Evolutionary conservation across 2,329 filamentous ascomycete genomes (phyloP), one percentile per base, ranked within the genome.

Genomic region (Ceratocystiopsis brevicomis): DNA sequence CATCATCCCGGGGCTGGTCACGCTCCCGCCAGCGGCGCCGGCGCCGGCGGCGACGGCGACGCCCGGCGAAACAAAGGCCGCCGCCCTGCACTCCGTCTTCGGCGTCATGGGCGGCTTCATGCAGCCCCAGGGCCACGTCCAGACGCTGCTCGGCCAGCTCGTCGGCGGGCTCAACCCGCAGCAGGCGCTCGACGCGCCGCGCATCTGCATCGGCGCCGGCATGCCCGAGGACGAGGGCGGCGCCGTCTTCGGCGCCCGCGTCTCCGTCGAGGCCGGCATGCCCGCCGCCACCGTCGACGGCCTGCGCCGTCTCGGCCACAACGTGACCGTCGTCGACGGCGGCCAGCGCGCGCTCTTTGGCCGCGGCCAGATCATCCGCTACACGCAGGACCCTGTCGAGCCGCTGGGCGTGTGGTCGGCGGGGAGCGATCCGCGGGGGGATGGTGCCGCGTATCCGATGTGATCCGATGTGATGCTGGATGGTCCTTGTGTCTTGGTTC

Each of bases 81-180:
- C 74, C 21, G 78, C 72, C 40, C 62, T 96, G 45, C 83, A 94
- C 58, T 81, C 76, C 4, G 81, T 93, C 0, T 95, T 88, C 54
- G 90, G 90, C 43, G 88, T 96, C 47, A 96, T 96, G 90, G 90
- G 90, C 42, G 88, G 86, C 3, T 96, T 92, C 61, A 96, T 96
- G 82, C 90, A 98, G 62, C 90, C 90, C 0, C 90, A 96, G 60
- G 90, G 88, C 18, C 90, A 96, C 47, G 78, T 96, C 0, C 90
- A 96, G 60, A 86, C 94, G 0, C 63, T 98, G 11, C 67, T 96
- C 2, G 93, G 92, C 51, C 87, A 93, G 71, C 61, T 93, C 0
- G 74, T 86, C 0, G 93, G 87, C 52, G 76, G 77, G 2, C 67
- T 85, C 43, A 80, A 78, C 49, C 86, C 87, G 0, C 90, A 98